Base-by-base conservation (phyloP, 495 filamentous ascomycete species). In the Talaromyces stipitatus region DNA sequence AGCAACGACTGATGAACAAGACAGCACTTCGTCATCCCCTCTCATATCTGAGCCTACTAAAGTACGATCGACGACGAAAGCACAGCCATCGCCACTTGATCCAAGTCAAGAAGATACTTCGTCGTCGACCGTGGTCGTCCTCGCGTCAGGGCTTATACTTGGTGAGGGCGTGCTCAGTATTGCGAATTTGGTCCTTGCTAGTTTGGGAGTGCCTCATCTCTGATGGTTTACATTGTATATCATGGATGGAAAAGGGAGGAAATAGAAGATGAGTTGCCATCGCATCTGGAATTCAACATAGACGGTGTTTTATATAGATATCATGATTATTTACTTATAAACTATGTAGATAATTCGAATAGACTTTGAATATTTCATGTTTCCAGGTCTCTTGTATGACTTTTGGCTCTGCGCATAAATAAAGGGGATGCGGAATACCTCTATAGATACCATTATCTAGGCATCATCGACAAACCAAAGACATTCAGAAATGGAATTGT, bases 141-240 rank as follows among this genome's bases (percentile, higher is more conserved):
- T 88, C 28, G 85, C 85, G 2, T 83, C 79, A 30, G 90, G 95
- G 2, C 81, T 97, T 55, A 96, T 99, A 60, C 72, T 99, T 20
- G 95, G 95, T 6, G 95, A 99, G 69, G 95, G 95, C 0, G 82
- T 97, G 59, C 67, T 96, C 55, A 97, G 94, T 64, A 96, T 99
- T 63, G 79, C 94, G 28, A 97, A 96, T 64, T 71, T 99, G 57
- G 66, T 87, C 9, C 78, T 99, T 63, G 89, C 95, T 38, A 92
- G 89, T 71, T 78, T 81, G 20, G 72, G 76, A 10, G 89, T 96
- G 55, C 89, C 90, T 59, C 89, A 92, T 78, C 71, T 92, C 36
- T 89, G 64, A 36, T n/a, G n/a, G n/a, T n/a, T n/a, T n/a, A n/a
- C n/a, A n/a, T n/a, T n/a, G n/a, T n/a, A n/a, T n/a, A n/a, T n/a